A percentile compares a stretch with the other conserved stretches of the same genome.
phyloP scores from a whole-genome alignment of 2,329 filamentous ascomycete species.

The Biscogniauxia marginata region DNA sequence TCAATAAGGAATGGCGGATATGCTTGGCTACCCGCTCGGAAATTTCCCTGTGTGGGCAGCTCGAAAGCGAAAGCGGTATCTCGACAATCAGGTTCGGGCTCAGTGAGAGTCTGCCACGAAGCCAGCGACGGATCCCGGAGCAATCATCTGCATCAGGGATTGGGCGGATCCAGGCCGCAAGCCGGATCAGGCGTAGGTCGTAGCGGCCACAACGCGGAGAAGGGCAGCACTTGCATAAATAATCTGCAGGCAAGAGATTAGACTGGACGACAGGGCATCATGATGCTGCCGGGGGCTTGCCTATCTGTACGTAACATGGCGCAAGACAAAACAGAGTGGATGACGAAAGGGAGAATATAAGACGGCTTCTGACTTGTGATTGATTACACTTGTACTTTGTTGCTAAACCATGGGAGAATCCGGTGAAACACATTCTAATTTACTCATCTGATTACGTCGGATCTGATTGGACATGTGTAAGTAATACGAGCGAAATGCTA shows the following conservation, averaged over 20 bases:
- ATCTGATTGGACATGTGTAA: neutral
- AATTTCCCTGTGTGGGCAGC: constrained; percentile 23
- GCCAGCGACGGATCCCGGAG: constrained; percentile 23
- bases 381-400: constrained; percentile 12
- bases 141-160: constrained; percentile 29
- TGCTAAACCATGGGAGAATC: constrained; percentile 16
- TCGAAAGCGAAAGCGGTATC: constrained; percentile 7
- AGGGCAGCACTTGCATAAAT: constrained; percentile 30
- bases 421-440: constrained; percentile 17
- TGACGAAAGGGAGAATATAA: constrained; percentile 7
- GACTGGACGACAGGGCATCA: constrained; percentile 22
- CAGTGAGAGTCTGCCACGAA: constrained; percentile 36
- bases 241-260: constrained; percentile 27
- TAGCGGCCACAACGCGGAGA: constrained; percentile 24
- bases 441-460: neutral
- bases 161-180: constrained; percentile 25
- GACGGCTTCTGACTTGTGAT: constrained; percentile 7
- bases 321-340: constrained; percentile 6
- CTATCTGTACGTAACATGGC: constrained; percentile 19
- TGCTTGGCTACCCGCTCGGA: constrained; percentile 17
- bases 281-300: constrained; percentile 13
- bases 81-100: constrained; percentile 17
- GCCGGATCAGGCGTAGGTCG: constrained; percentile 29
- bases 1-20: constrained; percentile 11
- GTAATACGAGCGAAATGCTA: neutral